Evolutionary conservation across 2,329 filamentous ascomycete species (phyloP).

Genomic region (Thelonectria discophora): DNA sequence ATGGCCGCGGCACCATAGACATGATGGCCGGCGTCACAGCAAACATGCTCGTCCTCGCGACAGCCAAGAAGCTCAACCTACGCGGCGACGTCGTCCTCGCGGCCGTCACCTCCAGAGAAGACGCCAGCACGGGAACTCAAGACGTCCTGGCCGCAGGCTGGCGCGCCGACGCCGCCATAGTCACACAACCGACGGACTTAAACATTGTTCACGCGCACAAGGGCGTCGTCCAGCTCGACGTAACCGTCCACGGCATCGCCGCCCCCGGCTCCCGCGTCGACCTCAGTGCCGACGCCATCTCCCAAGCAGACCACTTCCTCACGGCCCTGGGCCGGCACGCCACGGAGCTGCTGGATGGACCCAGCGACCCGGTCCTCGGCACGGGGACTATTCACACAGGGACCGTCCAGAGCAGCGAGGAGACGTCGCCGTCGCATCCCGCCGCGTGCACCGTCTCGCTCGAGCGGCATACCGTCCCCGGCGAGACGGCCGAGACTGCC

Average conservation of each 20-base stretch:
- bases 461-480: slow-evolving; percentile 58
- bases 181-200: slow-evolving; percentile 57
- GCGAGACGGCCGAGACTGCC: slow-evolving; percentile 52
- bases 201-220: slow-evolving; percentile 58
- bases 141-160: slow-evolving; percentile 61
- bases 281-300: slow-evolving; percentile 60
- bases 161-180: slow-evolving; percentile 61
- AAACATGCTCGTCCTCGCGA: slow-evolving; percentile 52
- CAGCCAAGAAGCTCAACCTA: slow-evolving; percentile 49
- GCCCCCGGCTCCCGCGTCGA: slow-evolving; percentile 54
- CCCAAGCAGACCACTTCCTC: slow-evolving; percentile 57
- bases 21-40: slow-evolving; percentile 64
- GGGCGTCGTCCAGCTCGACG: slow-evolving; percentile 58
- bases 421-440: slow-evolving; percentile 61
- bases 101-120: slow-evolving; percentile 64
- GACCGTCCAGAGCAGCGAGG: slow-evolving; percentile 60
- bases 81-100: slow-evolving; percentile 61
- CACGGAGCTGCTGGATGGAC: slow-evolving; percentile 41
- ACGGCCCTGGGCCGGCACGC: slow-evolving; percentile 55
- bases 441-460: slow-evolving; percentile 57
- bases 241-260: slow-evolving; percentile 53
- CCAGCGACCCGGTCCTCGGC: slow-evolving; percentile 47
- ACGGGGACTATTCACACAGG: slow-evolving; percentile 57
- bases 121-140: slow-evolving; percentile 59
- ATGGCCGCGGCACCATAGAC: slow-evolving; percentile 58